A percentile compares a stretch with the other conserved stretches of the same genome.
phyloP scores from a whole-genome alignment of 2,329 filamentous ascomycete species.

The Berkeleyomyces rouxiae region DNA sequence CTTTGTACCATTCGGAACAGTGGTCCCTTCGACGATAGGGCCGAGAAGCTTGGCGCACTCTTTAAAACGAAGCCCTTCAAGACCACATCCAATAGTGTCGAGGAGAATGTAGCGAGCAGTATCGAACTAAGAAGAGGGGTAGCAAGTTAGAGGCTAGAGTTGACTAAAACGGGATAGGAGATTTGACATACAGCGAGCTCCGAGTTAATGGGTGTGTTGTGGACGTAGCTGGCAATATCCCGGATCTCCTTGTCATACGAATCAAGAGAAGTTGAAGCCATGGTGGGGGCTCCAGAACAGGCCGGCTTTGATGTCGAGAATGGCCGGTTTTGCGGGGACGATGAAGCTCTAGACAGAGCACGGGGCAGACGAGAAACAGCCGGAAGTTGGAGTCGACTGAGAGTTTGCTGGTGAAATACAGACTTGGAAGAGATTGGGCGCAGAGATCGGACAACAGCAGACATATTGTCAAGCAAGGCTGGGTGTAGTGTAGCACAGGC shows the following conservation, averaged over 20 bases:
- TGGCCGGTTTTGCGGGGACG: conserved; percentile 18
- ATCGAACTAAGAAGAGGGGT: conserved; percentile 48
- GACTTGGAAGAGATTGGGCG: neutral
- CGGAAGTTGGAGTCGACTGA: neutral
- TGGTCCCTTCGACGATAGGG: conserved; percentile 75
- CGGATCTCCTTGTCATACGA: conserved; percentile 83
- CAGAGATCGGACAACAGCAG: neutral
- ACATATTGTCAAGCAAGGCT: neutral
- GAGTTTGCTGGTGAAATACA: neutral
- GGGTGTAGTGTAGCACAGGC: neutral
- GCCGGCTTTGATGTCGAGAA: conserved; percentile 26
- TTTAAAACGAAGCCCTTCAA: conserved; percentile 88
- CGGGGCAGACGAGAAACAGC: neutral
- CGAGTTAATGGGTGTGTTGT: conserved; percentile 79
- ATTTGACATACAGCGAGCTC: conserved; percentile 64
- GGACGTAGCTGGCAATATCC: conserved; percentile 89
- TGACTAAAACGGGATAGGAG: neutral
- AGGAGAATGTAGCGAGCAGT: conserved; percentile 93
- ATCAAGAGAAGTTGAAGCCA: conserved; percentile 28
- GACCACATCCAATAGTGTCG: conserved; percentile 89
- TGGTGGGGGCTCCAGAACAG: conserved; percentile 28
- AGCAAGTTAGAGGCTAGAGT: neutral
- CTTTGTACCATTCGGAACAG: conserved; percentile 79
- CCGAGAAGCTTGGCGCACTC: conserved; percentile 92
- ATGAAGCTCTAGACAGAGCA: neutral